Evolutionary conservation across 192 early-diverging fungal genomes (phyloP), one percentile per base, ranked within the genome.

Genomic region (Geranomyces variabilis): DNA sequence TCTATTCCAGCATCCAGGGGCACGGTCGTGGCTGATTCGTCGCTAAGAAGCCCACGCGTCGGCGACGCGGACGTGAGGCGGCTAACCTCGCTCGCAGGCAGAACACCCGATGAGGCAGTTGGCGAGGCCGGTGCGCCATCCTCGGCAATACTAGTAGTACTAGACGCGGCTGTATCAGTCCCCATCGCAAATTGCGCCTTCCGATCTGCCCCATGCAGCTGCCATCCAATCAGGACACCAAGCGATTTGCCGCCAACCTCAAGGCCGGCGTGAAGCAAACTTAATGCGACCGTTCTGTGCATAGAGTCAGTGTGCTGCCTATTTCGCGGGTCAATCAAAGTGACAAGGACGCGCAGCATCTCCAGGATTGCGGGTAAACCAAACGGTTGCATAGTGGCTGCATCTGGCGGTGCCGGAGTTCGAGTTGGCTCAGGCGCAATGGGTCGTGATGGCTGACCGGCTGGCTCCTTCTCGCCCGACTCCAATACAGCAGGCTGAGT

Each of bases 221-320:
- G 78, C 72, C 71, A 77, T 21, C 68, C 69, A 59, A 87, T 78
- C 78, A 85, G 86, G 63, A 76, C 75, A 5, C 88, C 84, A 51
- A 99, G 89, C 9, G 90, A 91, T 29, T 70, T 69, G 49, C 96
- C 95, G 2, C 91, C 94, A 5, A 90, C 87, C 76, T 97, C 95
- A 66, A 99, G 82, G 0, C 90, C 95, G 0, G 89, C 86, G 73
- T 92, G 88, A 66, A 97, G 80, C 29, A 97, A 89, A n/a, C 89
- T 87, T 22, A 99, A 82, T 15, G 96, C 93, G 79, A 98, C 86
- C 41, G 95, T 78, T 15, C 97, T 85, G 60, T 88, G 86, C 87
- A 97, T 91, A 0, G 93, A 90, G 76, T 99, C 97, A 0, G 94
- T 97, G 78, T 97, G 96, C 65, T 92, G 89, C 67, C 90, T 81